Evolutionary conservation across 2,329 filamentous ascomycete genomes (phyloP).

Genomic region (Neofusicoccum umdonicola): DNA sequence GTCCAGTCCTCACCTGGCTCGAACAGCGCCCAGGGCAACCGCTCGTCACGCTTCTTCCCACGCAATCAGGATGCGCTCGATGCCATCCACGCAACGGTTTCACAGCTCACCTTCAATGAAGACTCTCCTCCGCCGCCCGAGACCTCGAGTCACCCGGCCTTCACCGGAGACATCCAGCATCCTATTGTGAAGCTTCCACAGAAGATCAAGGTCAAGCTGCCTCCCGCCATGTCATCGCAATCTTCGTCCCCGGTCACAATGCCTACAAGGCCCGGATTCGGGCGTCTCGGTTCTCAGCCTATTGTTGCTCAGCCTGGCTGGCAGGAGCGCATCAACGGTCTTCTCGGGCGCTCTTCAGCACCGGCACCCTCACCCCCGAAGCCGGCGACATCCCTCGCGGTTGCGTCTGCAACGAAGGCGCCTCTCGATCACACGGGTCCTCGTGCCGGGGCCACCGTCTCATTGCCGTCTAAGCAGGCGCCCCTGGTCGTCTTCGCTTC

Average conservation of each 20-base stretch:
- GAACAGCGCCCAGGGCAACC: background rate
- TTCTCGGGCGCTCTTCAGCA: conserved; percentile 44
- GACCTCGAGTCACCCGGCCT: conserved; percentile 69
- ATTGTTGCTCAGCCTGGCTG: conserved; percentile 51
- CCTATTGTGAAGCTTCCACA: conserved; percentile 70
- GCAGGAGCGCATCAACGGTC: conserved; percentile 81
- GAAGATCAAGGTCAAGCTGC: conserved; percentile 77
- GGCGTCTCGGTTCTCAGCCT: conserved; percentile 34
- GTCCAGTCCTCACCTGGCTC: conserved; percentile 11
- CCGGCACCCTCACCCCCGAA: conserved; percentile 9
- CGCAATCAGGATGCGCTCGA: conserved; percentile 6
- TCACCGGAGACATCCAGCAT: conserved; percentile 62
- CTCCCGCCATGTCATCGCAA: conserved; percentile 52
- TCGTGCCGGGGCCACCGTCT: conserved; percentile 4
- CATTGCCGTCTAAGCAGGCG: conserved; percentile 4
- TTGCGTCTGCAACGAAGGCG: conserved; percentile 13
- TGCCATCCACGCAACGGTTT: background rate
- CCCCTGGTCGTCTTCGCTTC: background rate
- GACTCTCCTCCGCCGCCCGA: conserved; percentile 64
- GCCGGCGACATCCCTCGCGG: background rate
- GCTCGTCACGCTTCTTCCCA: conserved; percentile 38
- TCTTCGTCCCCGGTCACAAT: conserved; percentile 41
- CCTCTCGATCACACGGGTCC: conserved; percentile 2
- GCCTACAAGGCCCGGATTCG: conserved; percentile 28
- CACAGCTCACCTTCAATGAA: conserved; percentile 3